phyloP scores from a whole-genome alignment of 257 asterid genomes.

The Cruciata laevipes region DNA sequence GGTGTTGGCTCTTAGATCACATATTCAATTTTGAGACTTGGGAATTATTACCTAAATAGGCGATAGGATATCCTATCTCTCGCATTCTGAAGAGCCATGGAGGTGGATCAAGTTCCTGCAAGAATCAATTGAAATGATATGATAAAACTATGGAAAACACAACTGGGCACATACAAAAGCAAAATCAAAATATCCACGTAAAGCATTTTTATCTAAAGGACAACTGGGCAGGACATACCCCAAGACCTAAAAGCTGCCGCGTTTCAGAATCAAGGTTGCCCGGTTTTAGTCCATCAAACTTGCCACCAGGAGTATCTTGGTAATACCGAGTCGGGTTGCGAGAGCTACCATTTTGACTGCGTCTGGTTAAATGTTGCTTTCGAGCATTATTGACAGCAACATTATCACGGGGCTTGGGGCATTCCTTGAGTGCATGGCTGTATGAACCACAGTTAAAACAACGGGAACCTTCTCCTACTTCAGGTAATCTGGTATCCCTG shows the following conservation, averaged over 20 bases:
- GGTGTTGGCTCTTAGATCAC: too few relatives aligned
- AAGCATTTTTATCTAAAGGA: slow-evolving; percentile 1
- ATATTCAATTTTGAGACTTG: background rate
- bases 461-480: slow-evolving; percentile 53
- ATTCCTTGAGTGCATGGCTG: slow-evolving; percentile 79
- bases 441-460: slow-evolving; percentile 96
- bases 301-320: slow-evolving; percentile 71
- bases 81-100: slow-evolving; percentile 99
- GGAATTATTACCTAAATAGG: slow-evolving; percentile 64
- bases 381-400: slow-evolving; percentile 83
- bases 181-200: too few relatives aligned
- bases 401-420: slow-evolving; percentile 85
- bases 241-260: slow-evolving; percentile 70
- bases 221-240: slow-evolving; percentile 50
- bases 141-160: background rate
- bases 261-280: slow-evolving; percentile 89
- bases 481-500: slow-evolving; percentile 42
- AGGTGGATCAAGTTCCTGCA: slow-evolving; percentile 93
- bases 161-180: background rate
- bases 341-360: slow-evolving; percentile 51
- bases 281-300: slow-evolving; percentile 79
- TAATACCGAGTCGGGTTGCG: slow-evolving; percentile 77
- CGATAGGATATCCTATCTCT: slow-evolving; percentile 95
- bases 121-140: slow-evolving; percentile 1
- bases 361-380: slow-evolving; percentile 58